Conservation (phyloP, 352 stramenopile genomes). For the Globisporangium camurandrum region DNA sequence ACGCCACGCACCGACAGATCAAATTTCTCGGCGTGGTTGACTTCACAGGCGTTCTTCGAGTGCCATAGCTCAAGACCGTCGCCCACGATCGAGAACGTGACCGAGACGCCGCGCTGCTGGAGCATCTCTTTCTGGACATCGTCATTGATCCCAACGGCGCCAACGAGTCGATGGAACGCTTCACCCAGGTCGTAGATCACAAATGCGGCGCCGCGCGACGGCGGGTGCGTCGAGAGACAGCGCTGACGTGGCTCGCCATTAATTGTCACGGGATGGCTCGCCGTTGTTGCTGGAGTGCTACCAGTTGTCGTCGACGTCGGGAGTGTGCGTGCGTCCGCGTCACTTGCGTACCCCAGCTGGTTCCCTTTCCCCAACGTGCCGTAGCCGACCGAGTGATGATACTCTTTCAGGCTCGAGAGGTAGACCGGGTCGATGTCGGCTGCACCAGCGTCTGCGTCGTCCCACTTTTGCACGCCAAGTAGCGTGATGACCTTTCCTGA, state of each 20-base stretch:
- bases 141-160: conserved; percentile 70
- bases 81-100: conserved; percentile 65
- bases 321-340: conserved; percentile 18
- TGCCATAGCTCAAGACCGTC: conserved; percentile 70
- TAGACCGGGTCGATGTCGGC: conserved; percentile 45
- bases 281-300: conserved; percentile 14
- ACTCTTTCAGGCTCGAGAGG: conserved; percentile 72
- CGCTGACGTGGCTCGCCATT: conserved; percentile 58
- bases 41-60: conserved; percentile 48
- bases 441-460: conserved; percentile 29
- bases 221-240: conserved; percentile 75
- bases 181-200: conserved; percentile 77
- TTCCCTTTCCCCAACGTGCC: conserved; percentile 68
- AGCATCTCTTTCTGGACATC: conserved; percentile 52
- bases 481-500: conserved; percentile 83
- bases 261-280: too few relatives aligned
- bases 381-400: conserved; percentile 72
- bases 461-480: conserved; percentile 73
- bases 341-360: conserved; percentile 69
- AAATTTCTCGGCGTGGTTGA: conserved; percentile 36
- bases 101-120: conserved; percentile 38
- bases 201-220: conserved; percentile 57
- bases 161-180: conserved; percentile 45
- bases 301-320: conserved; percentile 11
- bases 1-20: conserved; percentile 46